phyloP scores from a whole-genome alignment of 176 grass and related monocot genomes.

The maize (Zea mays) region DNA sequence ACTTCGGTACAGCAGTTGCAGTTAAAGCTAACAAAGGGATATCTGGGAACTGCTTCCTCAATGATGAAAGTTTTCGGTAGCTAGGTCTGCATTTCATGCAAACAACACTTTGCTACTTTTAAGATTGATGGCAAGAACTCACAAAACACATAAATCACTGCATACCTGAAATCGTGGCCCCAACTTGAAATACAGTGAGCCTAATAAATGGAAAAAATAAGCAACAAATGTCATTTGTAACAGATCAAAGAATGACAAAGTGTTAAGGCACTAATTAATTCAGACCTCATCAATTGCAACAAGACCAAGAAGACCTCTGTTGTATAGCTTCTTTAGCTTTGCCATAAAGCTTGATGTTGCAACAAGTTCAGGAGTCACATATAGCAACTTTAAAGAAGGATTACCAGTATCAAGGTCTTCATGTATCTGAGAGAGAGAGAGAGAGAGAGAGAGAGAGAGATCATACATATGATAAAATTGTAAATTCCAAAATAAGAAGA shows the following conservation, averaged over 20 bases:
- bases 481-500: conserved; percentile 20
- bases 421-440: conserved; percentile 65
- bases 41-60: conserved; percentile 82
- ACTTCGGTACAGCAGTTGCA: conserved; percentile 88
- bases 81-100: conserved; percentile 73
- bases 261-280: conserved; percentile 29
- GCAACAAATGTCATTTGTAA: conserved; percentile 23
- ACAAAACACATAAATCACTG: conserved; percentile 25
- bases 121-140: background rate
- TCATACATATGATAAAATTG: background rate
- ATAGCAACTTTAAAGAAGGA: conserved; percentile 81
- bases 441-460: conserved; percentile 16
- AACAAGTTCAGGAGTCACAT: conserved; percentile 95
- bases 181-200: conserved; percentile 96
- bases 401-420: conserved; percentile 82
- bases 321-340: conserved; percentile 83
- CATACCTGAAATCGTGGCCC: conserved; percentile 96
- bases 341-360: conserved; percentile 69
- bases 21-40: conserved; percentile 92
- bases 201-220: conserved; percentile 45
- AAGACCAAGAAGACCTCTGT: conserved; percentile 75
- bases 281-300: conserved; percentile 90
- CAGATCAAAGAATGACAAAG: conserved; percentile 12
- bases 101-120: conserved; percentile 31
- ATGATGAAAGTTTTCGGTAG: conserved; percentile 87